Percentiles rank a stretch among this genome's conserved stretches.
These are phyloP conservation scores for Dalbergia oliveri DNA, from an alignment of 306 rosid species.

Conservation along the genomic window DNA sequence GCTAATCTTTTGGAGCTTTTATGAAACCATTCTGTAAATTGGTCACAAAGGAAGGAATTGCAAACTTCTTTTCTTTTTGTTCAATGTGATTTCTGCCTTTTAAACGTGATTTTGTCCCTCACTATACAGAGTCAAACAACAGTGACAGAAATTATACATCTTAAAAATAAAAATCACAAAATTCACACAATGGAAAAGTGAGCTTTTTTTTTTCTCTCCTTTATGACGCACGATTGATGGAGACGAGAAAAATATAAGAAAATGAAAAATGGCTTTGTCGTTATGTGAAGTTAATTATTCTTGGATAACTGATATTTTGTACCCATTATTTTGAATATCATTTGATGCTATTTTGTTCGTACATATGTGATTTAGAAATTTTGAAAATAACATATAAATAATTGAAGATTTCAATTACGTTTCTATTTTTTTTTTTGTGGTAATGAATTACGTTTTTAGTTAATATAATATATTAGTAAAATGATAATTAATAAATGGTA, in stretches of 20 bases:
- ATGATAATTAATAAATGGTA: too few species aligned
- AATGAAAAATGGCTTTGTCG: too few species aligned
- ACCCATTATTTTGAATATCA: too few species aligned
- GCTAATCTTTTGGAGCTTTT: neutral
- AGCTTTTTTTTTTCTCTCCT: neutral
- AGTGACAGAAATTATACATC: neutral
- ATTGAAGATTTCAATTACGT: too few species aligned
- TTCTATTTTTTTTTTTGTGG: too few species aligned
- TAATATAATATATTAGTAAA: too few species aligned
- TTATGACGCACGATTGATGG: neutral
- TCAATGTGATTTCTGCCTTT: constrained; percentile 8
- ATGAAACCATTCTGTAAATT: neutral
- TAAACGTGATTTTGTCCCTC: neutral
- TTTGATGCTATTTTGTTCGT: too few species aligned
- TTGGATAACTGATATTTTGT: too few species aligned
- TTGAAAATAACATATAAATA: too few species aligned
- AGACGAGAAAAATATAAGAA: neutral
- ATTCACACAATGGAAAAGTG: neutral
- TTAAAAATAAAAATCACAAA: neutral
- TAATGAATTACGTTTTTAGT: too few species aligned
- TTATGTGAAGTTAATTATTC: too few species aligned
- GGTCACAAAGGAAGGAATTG: neutral
- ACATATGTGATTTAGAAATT: too few species aligned
- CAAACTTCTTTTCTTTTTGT: neutral
- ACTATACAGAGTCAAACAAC: neutral